Percentiles rank a stretch among this genome's conserved stretches.
phyloP scores from a whole-genome alignment of 2,329 filamentous ascomycete genomes.

The Botrytis deweyae region DNA sequence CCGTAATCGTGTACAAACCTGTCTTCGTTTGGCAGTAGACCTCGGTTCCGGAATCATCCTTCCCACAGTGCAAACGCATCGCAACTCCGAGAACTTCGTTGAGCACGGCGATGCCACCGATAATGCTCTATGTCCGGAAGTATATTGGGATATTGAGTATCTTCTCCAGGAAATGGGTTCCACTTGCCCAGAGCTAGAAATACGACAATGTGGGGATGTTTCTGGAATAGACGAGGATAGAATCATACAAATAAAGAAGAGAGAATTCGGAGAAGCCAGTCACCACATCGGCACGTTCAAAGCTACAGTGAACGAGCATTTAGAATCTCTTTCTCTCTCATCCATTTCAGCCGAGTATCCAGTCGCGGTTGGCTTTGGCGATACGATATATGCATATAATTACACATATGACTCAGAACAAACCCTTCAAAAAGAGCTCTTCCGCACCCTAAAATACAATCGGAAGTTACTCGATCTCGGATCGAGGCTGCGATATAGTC shows the following conservation, averaged over 20 bases:
- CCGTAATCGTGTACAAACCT: constrained; percentile 32
- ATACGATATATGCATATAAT: constrained; percentile 30
- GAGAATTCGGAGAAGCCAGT: constrained; percentile 13
- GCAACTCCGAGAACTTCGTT: constrained; percentile 16
- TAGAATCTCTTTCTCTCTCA: not conserved
- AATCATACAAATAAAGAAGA: constrained; percentile 12
- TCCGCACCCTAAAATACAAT: constrained; percentile 30
- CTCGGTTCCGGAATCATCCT: constrained; percentile 30
- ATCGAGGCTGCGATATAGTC: constrained; percentile 21
- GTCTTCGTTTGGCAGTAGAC: constrained; percentile 32
- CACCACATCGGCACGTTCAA: constrained; percentile 24
- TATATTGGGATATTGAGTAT: constrained; percentile 27
- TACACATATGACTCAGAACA: constrained; percentile 28
- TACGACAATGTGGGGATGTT: constrained; percentile 28
- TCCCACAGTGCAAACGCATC: constrained; percentile 25
- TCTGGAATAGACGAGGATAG: constrained; percentile 22
- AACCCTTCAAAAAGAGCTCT: constrained; percentile 29
- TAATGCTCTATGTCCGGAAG: constrained; percentile 22
- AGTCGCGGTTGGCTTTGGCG: constrained; percentile 27
- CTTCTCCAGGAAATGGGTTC: constrained; percentile 17
- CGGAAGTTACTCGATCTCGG: constrained; percentile 25
- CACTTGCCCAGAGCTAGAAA: constrained; percentile 27
- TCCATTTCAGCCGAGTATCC: constrained; percentile 24
- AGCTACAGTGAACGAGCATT: not conserved
- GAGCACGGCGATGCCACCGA: constrained; percentile 8